phyloP scores from a whole-genome alignment of 495 filamentous ascomycete genomes.

The Penicillium subrubescens region DNA sequence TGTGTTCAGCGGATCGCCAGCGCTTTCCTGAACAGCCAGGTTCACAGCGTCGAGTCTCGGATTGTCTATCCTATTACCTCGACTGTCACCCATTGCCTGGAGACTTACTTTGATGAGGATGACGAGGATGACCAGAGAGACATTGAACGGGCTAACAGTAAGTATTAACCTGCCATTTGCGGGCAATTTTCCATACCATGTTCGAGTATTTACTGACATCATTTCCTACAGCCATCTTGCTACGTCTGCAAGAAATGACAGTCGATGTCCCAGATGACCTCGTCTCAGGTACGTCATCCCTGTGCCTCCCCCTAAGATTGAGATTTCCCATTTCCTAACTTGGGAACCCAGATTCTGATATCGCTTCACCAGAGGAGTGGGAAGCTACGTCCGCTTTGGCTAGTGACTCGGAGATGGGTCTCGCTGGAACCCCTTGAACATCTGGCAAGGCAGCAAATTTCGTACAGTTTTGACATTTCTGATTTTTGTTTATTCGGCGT shows the following conservation, averaged over 20 bases:
- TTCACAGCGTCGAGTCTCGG: slow-evolving; percentile 37
- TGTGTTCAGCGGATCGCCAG: slow-evolving; percentile 40
- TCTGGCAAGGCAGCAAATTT: background rate
- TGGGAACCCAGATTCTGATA: slow-evolving; percentile 41
- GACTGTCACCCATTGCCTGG: slow-evolving; percentile 47
- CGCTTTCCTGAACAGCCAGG: slow-evolving; percentile 29
- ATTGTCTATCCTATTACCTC: slow-evolving; percentile 38
- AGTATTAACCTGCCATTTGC: background rate
- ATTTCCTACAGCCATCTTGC: slow-evolving; percentile 28
- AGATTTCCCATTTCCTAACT: slow-evolving; percentile 24
- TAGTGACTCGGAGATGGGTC: slow-evolving; percentile 47
- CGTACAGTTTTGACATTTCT: background rate
- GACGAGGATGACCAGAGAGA: slow-evolving; percentile 42
- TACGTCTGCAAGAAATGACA: slow-evolving; percentile 37
- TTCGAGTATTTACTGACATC: slow-evolving; percentile 2
- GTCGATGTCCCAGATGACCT: slow-evolving; percentile 43
- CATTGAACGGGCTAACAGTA: slow-evolving; percentile 42
- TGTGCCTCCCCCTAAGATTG: background rate
- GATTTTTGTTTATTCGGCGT: slow-evolving; percentile 2
- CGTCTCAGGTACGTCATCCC: slow-evolving; percentile 41
- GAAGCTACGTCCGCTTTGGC: slow-evolving; percentile 47
- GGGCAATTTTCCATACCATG: background rate
- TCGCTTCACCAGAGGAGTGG: slow-evolving; percentile 48
- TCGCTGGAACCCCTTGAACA: slow-evolving; percentile 38
- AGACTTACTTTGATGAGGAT: slow-evolving; percentile 40